These are phyloP conservation scores for Ogataea salicorniae DNA, from an alignment of 805 yeast genomes.

Conservation along the genomic window DNA sequence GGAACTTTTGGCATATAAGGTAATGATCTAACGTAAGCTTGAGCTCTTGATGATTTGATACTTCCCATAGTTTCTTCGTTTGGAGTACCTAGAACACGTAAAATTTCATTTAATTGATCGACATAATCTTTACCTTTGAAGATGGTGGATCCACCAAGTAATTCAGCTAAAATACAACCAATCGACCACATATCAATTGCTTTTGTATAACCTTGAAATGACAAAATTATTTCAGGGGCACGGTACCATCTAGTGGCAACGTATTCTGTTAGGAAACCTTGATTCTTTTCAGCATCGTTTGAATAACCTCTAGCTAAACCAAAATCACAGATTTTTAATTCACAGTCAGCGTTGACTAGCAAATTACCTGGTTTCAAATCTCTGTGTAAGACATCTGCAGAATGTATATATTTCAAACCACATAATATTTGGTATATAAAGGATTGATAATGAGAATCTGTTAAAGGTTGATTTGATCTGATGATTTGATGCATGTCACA, in stretches of 20 bases:
- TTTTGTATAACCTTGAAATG: conserved; percentile 90
- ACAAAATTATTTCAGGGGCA: conserved; percentile 96
- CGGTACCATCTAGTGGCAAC: conserved; percentile 99
- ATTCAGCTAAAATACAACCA: conserved; percentile 93
- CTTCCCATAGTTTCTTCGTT: conserved; percentile 60
- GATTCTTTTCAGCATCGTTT: conserved; percentile 74
- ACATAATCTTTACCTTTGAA: conserved; percentile 96
- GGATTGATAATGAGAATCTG: conserved; percentile 93
- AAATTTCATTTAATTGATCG: conserved; percentile 85
- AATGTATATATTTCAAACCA: conserved; percentile 90
- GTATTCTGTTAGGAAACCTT: conserved; percentile 94
- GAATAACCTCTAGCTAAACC: conserved; percentile 93
- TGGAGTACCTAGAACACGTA: conserved; percentile 90
- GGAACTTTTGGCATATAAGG: conserved; percentile 80
- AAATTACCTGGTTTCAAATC: conserved; percentile 93
- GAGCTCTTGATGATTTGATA: conserved; percentile 85
- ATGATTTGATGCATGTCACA: conserved; percentile 98
- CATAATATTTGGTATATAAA: conserved; percentile 89
- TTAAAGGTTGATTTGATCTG: conserved; percentile 85
- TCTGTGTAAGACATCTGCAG: conserved; percentile 92
- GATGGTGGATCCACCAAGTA: conserved; percentile 84
- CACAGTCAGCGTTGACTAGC: conserved; percentile 93
- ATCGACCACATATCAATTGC: conserved; percentile 98
- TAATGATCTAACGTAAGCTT: conserved; percentile 80
- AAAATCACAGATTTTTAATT: conserved; percentile 92